A percentile compares a stretch with the other conserved stretches of the same genome.
These are phyloP conservation scores for Mucor mucedo DNA, from an alignment of 371 early-diverging fungal genomes.

Conservation along the genomic window DNA sequence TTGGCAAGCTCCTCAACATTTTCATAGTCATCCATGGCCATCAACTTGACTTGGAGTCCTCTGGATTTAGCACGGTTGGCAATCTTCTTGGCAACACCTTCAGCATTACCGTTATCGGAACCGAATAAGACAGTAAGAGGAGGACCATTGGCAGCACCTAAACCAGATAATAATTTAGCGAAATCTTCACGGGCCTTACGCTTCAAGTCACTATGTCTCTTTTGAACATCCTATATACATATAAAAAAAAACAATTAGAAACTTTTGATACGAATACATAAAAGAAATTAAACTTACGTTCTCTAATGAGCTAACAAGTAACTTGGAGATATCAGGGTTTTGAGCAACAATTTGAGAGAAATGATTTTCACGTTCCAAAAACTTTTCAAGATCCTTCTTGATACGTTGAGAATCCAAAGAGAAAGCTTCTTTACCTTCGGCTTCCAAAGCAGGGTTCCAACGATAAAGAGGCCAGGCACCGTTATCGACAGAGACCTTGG, in stretches of 20 bases:
- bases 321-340: slow-evolving; percentile 64
- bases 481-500: slow-evolving; percentile 87
- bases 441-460: slow-evolving; percentile 80
- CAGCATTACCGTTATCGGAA: slow-evolving; percentile 92
- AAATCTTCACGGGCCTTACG: slow-evolving; percentile 66
- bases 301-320: slow-evolving; percentile 57
- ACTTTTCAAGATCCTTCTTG: slow-evolving; percentile 79
- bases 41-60: slow-evolving; percentile 73
- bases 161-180: slow-evolving; percentile 66
- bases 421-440: slow-evolving; percentile 71
- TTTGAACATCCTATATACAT: slow-evolving; percentile 49
- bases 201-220: slow-evolving; percentile 58
- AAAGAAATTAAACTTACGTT: slow-evolving; percentile 33
- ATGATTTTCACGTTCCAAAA: slow-evolving; percentile 84
- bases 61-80: slow-evolving; percentile 80
- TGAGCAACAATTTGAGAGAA: slow-evolving; percentile 73
- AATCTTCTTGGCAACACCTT: slow-evolving; percentile 82
- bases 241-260: slow-evolving; percentile 1
- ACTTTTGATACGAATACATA: not conserved
- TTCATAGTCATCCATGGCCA: slow-evolving; percentile 81
- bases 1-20: slow-evolving; percentile 77
- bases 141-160: slow-evolving; percentile 75
- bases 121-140: slow-evolving; percentile 86
- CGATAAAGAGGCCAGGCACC: slow-evolving; percentile 95
- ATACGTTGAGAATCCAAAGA: slow-evolving; percentile 85